Conservation (phyloP, 148 eudicot species). For the Cornus kousa region DNA sequence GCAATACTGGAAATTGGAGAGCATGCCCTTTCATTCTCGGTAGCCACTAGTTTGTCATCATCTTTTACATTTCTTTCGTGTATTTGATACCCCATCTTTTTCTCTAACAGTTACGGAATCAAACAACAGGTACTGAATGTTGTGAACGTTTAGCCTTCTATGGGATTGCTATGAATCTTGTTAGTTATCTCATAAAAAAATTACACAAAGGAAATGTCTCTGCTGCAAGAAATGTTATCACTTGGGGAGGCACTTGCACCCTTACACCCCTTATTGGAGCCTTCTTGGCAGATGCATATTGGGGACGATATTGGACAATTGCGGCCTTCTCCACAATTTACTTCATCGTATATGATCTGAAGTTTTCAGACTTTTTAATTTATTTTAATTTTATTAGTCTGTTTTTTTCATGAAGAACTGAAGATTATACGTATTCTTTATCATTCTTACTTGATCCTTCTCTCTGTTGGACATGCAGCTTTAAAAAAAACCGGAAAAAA, state of each 20-base stretch:
- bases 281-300: slow-evolving; percentile 66
- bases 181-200: slow-evolving; percentile 58
- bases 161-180: slow-evolving; percentile 69
- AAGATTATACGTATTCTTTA: too few relatives aligned
- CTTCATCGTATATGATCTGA: slow-evolving; percentile 42
- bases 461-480: too few relatives aligned
- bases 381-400: too few relatives aligned
- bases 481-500: too few relatives aligned
- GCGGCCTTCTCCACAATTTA: slow-evolving; percentile 65
- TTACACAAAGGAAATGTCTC: slow-evolving; percentile 72
- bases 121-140: slow-evolving; percentile 67
- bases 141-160: slow-evolving; percentile 81
- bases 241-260: slow-evolving; percentile 80
- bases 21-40: slow-evolving; percentile 88
- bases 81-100: not conserved
- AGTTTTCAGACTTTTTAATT: too few relatives aligned
- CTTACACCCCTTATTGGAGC: slow-evolving; percentile 78
- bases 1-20: slow-evolving; percentile 79
- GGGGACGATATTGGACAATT: slow-evolving; percentile 93
- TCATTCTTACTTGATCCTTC: not conserved
- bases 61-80: not conserved
- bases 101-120: not conserved
- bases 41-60: slow-evolving; percentile 7
- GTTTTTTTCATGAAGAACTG: too few relatives aligned
- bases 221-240: slow-evolving; percentile 71